These are phyloP conservation scores for Nannochloris sp. DNA, from an alignment of 139 green algal species.

Conservation along the genomic window DNA sequence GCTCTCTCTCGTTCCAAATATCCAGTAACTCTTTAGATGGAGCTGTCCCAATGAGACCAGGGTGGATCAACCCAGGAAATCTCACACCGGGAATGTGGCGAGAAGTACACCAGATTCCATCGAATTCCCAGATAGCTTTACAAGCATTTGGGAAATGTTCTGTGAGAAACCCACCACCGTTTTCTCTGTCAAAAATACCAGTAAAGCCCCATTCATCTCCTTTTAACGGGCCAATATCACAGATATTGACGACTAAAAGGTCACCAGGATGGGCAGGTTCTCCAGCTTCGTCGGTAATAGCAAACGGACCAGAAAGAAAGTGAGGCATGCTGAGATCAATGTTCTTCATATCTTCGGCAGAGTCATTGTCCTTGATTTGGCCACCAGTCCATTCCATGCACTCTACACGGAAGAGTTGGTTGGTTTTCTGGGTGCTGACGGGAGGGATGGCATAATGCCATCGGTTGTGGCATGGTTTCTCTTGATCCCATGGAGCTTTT, in stretches of 20 bases:
- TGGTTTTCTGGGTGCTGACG: slow-evolving; percentile 39
- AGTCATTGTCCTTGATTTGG: slow-evolving; percentile 48
- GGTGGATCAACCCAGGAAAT: slow-evolving; percentile 36
- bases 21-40: slow-evolving; percentile 60
- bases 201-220: slow-evolving; percentile 69
- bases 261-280: slow-evolving; percentile 53
- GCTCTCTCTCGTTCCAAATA: slow-evolving; percentile 68
- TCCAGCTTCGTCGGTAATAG: slow-evolving; percentile 31
- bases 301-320: slow-evolving; percentile 60
- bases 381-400: slow-evolving; percentile 59
- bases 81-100: slow-evolving; percentile 60
- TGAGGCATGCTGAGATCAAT: slow-evolving; percentile 45
- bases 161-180: slow-evolving; percentile 67
- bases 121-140: slow-evolving; percentile 71
- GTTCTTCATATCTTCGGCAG: slow-evolving; percentile 62
- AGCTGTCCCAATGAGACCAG: slow-evolving; percentile 60
- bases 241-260: slow-evolving; percentile 64
- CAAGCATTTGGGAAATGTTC: slow-evolving; percentile 66
- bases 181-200: slow-evolving; percentile 67
- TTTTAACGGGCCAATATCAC: slow-evolving; percentile 47
- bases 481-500: slow-evolving; percentile 55
- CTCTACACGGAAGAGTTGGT: slow-evolving; percentile 60
- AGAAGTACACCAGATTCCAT: slow-evolving; percentile 54
- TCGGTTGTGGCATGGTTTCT: slow-evolving; percentile 55
- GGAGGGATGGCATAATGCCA: slow-evolving; percentile 66